Evolutionary conservation across 352 stramenopile genomes (phyloP), one percentile per base, ranked within the genome.

Genomic region (Peronospora tabacina): DNA sequence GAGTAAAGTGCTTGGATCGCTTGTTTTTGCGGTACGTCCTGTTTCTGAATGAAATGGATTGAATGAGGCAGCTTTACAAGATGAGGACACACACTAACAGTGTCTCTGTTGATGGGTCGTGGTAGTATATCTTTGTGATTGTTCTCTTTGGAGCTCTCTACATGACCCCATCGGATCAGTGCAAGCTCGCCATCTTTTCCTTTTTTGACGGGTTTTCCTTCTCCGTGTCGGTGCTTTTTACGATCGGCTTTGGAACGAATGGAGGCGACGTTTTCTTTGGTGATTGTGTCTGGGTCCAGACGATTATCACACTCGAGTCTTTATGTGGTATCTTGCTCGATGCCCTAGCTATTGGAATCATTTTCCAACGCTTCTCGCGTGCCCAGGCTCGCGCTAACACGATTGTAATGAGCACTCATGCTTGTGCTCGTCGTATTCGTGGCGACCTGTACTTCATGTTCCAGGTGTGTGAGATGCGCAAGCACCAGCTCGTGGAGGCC

Each of bases 401-500:
- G 8, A 96, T 98, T 57, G 69, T 97, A 0, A 90, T 98, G 61
- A 97, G 82, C 56, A 89, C 96, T 37, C 88, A 91, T 46, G 92
- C 94, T 3, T 75, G 94, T 12, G 74, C 98, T 48, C 82, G 87
- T 26, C 75, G 84, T 41, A 82, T 98, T 17, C 70, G 86, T 22
- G 90, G 89, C 17, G 61, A 94, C 30, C 65, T 89, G 40, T 97
- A 97, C 73, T 95, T 98, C 49, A 97, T 97, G 70, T 92, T 93
- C 42, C 96, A 84, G 54, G 87, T 72, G 9, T 90, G 76, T 48
- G 82, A 94, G 57, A 88, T 92, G 73, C 84, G 88, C 59, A 96
- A 97, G 58, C 89, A 96, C 63, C 86, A 97, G 66, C 80, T 98
- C 30, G 87, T 98, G 8, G 91, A 98, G 54, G 90, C 89, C 5